Evolutionary conservation across 2,329 filamentous ascomycete genomes (phyloP), one percentile per base, ranked within the genome.

Genomic region (Colletotrichum echinochloae): DNA sequence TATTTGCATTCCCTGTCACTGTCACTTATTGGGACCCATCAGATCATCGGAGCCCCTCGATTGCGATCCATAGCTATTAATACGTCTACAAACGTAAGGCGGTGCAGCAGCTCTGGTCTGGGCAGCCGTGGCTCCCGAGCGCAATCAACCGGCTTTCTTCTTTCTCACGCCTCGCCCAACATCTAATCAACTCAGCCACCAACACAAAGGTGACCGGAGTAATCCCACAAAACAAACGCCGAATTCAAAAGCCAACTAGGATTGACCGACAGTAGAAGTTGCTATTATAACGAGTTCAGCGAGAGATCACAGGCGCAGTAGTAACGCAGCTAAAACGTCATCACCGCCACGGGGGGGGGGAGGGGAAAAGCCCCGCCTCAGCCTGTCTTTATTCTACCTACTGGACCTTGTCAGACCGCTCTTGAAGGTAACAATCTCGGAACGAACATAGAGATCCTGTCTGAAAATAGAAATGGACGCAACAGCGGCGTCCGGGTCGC

Each of bases 391-490:
- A n/a, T 44, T 23, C 39, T 28, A 5, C 35, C 37, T 41, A 41
- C n/a, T n/a, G n/a, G n/a, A n/a, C 30, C 14, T 51, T 52, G 48
- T 18, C 33, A 54, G 46, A 62, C 20, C 48, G 46, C 48, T 26
- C 35, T 33, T 14, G n/a, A 46, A 52, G 28, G 46, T 18, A 20
- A 20, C 59, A 33, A 12, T n/a, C 37, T 14, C n/a, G 37, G 35
- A 23, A 18, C 41, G 14, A 33, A 46, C 49, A 16, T n/a, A 67
- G 11, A 16, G 39, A 54, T 20, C 23, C 18, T 39, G 46, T 20
- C 20, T 33, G 49, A 55, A 48, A 20, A 30, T n/a, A 61, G 65
- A 51, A 62, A 71, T 71, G 68, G 68, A 71, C 37, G 51, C 51
- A 52, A 48, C 64, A 57, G 51, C 37, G 30, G 59, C 64, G 28